A percentile compares a stretch with the other conserved stretches of the same genome.
Conservation (phyloP, 495 filamentous ascomycete genomes). For the Penicillium tannophilum region DNA sequence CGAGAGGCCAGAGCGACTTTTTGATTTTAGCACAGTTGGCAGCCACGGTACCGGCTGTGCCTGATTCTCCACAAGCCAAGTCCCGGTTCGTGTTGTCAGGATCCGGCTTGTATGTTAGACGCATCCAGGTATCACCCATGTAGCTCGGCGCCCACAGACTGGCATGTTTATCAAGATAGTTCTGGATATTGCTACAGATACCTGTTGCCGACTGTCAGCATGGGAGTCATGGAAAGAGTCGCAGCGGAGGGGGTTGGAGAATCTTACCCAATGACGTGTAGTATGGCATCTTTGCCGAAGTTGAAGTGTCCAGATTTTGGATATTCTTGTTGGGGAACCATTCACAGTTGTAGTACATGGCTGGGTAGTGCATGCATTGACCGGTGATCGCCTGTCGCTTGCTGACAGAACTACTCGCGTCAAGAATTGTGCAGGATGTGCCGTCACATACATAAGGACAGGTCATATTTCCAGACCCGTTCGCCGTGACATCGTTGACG, state of each 20-base stretch:
- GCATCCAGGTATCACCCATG: neutral
- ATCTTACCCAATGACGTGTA: neutral
- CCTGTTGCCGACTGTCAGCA: neutral
- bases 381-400: neutral
- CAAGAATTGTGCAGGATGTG: neutral
- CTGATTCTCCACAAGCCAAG: constrained; percentile 2
- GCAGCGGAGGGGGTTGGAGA: neutral
- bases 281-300: neutral
- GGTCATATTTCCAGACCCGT: neutral
- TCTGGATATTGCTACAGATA: constrained; percentile 7
- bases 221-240: neutral
- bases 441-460: neutral
- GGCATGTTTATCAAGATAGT: constrained; percentile 2
- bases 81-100: neutral
- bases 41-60: neutral
- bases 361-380: neutral
- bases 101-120: neutral
- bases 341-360: neutral
- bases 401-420: neutral
- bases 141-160: neutral
- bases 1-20: neutral
- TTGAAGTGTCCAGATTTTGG: neutral
- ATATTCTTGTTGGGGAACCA: neutral
- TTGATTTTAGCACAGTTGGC: neutral
- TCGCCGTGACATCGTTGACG: neutral